phyloP scores from a whole-genome alignment of 345 rosid genomes.

The Litchi chinensis region DNA sequence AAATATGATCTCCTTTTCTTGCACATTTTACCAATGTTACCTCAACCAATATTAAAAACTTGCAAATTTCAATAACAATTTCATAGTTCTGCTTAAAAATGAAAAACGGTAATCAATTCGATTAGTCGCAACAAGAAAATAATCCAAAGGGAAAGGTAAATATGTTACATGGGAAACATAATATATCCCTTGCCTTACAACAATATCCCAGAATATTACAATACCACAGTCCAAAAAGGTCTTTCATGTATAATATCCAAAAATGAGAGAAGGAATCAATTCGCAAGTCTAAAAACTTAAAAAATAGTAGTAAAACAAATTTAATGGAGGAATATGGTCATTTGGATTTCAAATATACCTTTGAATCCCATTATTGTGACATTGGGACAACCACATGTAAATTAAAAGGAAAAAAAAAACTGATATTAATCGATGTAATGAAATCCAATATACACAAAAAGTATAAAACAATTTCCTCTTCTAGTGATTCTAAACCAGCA shows the following conservation, averaged over 20 bases:
- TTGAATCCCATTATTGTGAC: conserved; percentile 22
- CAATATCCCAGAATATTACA: too few species aligned
- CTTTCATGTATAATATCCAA: conserved; percentile 7
- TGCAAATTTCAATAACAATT: too few species aligned
- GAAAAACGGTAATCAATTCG: too few species aligned
- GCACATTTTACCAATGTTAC: too few species aligned
- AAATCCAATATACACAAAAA: conserved; percentile 29
- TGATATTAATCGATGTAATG: conserved; percentile 22
- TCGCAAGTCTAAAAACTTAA: neutral
- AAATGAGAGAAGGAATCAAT: conserved; percentile 3
- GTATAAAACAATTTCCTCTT: neutral
- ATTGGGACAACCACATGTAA: neutral
- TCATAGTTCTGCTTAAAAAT: too few species aligned
- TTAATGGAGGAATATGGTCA: conserved; percentile 19
- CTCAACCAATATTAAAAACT: too few species aligned
- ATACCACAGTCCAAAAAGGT: too few species aligned
- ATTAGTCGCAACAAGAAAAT: too few species aligned
- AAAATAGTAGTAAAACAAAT: neutral
- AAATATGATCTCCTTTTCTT: too few species aligned
- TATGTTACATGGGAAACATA: too few species aligned
- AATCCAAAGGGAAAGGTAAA: too few species aligned
- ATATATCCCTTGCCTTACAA: too few species aligned
- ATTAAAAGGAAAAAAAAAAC: conserved; percentile 5
- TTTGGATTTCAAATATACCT: conserved; percentile 32
- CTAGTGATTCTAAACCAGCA: conserved; percentile 6